Evolutionary conservation across 768 basidiomycete species (phyloP).

Genomic region (Podaxis sp.): DNA sequence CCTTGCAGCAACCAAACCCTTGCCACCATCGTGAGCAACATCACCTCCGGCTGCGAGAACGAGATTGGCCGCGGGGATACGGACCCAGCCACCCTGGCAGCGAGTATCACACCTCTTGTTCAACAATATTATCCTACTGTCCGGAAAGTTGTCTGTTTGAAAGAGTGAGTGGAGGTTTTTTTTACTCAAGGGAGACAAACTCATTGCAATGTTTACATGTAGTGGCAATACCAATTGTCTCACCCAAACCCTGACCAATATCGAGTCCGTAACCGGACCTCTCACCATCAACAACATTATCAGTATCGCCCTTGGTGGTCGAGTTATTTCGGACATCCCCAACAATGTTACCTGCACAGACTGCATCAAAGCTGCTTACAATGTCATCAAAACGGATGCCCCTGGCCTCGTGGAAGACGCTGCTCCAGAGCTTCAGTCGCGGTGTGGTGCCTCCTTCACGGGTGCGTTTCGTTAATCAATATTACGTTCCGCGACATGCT

Average conservation of each 20-base stretch:
- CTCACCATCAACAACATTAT: slow-evolving; percentile 32
- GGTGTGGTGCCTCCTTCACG: slow-evolving; percentile 55
- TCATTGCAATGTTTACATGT: not conserved
- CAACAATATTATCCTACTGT: slow-evolving; percentile 56
- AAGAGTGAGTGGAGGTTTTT: slow-evolving; percentile 52
- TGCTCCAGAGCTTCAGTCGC: slow-evolving; percentile 28
- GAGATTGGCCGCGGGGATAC: slow-evolving; percentile 27
- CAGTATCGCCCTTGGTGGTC: slow-evolving; percentile 13
- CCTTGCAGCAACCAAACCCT: slow-evolving; percentile 63
- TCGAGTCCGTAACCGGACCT: slow-evolving; percentile 42
- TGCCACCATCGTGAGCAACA: slow-evolving; percentile 47
- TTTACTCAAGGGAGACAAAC: not conserved
- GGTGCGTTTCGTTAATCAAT: slow-evolving; percentile 34
- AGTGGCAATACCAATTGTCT: slow-evolving; percentile 49
- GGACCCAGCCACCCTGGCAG: not conserved
- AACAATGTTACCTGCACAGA: slow-evolving; percentile 49
- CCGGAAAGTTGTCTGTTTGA: slow-evolving; percentile 58
- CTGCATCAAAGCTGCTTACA: slow-evolving; percentile 55
- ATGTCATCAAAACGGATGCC: slow-evolving; percentile 33
- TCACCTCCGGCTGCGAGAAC: slow-evolving; percentile 46
- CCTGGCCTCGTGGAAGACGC: slow-evolving; percentile 33
- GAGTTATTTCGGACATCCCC: slow-evolving; percentile 20
- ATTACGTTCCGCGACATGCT: not conserved
- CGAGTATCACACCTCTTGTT: slow-evolving; percentile 36
- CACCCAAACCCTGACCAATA: slow-evolving; percentile 52